Conservation (phyloP, 345 rosid species). For the Salix caprea region DNA sequence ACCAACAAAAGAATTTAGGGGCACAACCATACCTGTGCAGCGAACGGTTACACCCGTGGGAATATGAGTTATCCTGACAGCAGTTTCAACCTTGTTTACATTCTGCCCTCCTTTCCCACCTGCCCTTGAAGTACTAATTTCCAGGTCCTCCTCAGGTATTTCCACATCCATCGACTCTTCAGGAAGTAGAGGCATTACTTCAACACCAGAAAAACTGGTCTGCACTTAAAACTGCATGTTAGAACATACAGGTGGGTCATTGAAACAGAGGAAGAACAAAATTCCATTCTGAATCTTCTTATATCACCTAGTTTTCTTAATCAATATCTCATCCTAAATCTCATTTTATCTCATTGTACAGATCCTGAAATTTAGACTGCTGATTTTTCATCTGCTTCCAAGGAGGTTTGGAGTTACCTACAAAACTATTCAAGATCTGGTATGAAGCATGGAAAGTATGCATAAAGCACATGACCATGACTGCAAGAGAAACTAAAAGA, state of each 20-base stretch:
- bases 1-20: background rate
- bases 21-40: slow-evolving; percentile 58
- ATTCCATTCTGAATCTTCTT: background rate
- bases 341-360: no score
- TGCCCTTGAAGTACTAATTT: slow-evolving; percentile 78
- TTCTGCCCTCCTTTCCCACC: slow-evolving; percentile 99
- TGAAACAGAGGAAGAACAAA: background rate
- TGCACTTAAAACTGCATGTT: slow-evolving; percentile 24
- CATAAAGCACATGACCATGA: no score
- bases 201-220: slow-evolving; percentile 93
- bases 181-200: slow-evolving; percentile 92
- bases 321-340: no score
- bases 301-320: no score
- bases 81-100: slow-evolving; percentile 93
- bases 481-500: no score
- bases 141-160: slow-evolving; percentile 88
- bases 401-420: no score
- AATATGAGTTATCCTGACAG: slow-evolving; percentile 80
- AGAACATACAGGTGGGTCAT: background rate
- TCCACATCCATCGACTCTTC: slow-evolving; percentile 67
- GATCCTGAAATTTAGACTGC: no score
- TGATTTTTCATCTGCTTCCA: no score
- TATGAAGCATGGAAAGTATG: no score
- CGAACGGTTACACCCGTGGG: slow-evolving; percentile 86
- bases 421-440: no score